Evolutionary conservation across 805 yeast species (phyloP), one percentile per base, ranked within the genome.

Genomic region (Wickerhamiella azymoides): DNA sequence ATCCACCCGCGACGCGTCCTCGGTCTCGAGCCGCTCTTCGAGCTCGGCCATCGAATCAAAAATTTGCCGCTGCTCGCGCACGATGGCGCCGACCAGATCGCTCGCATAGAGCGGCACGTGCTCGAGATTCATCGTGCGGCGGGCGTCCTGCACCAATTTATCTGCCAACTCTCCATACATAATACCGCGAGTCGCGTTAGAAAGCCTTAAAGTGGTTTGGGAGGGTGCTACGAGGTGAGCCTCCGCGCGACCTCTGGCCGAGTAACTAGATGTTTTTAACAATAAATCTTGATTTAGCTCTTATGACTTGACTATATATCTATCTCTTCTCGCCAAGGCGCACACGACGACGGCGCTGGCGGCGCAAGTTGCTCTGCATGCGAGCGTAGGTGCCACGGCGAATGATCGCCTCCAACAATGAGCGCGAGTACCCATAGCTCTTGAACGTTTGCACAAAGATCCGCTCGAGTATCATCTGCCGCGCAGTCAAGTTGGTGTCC

Each of bases 141-240:
- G 81, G 13, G 96, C 92, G 48, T 92, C 96, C 30, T 77, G 68
- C 1, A 84, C 71, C n/a, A 89, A 73, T 60, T 89, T 89, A 50
- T 76, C 74, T 2, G 89, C 96, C 5, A 74, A 56, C 55, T 88
- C 96, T 25, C 96, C 96, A 56, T 84, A 84, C 98, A 89, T 89
- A 2, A 10, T 5, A 2, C n/a, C 10, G n/a, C 39, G 25, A 10
- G 25, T 36, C 17, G 27, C 18, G 28, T 21, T 13, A 10, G n/a
- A 27, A 30, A n/a, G 11, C 14, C 7, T 30, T n/a, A n/a, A n/a
- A n/a, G n/a, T n/a, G n/a, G n/a, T n/a, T n/a, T n/a, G n/a, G n/a
- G n/a, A n/a, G n/a, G n/a, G n/a, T n/a, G n/a, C n/a, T n/a, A n/a
- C n/a, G n/a, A n/a, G n/a, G n/a, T n/a, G n/a, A n/a, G n/a, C n/a